These are phyloP conservation scores for Oryza nivara DNA, from an alignment of 176 grass and related monocot genomes.

Conservation along the genomic window DNA sequence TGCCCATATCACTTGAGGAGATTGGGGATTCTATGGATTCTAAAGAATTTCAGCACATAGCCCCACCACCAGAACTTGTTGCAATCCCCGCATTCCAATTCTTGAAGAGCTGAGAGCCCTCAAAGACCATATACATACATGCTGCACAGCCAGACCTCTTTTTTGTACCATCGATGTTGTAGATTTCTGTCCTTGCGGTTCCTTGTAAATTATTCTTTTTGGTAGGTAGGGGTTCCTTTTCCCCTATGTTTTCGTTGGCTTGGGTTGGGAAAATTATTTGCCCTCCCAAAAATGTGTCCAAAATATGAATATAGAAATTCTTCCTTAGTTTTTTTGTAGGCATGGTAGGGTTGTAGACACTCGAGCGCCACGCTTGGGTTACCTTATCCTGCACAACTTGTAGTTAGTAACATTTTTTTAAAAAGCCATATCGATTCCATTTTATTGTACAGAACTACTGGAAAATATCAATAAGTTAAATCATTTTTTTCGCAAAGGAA, in stretches of 20 bases:
- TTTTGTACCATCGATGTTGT: constrained; percentile 26
- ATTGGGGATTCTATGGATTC: constrained; percentile 70
- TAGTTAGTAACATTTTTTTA: constrained; percentile 39
- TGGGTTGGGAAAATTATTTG: constrained; percentile 37
- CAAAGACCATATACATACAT: background rate
- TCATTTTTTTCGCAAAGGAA: background rate
- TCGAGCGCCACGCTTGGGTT: background rate
- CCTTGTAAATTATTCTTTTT: constrained; percentile 45
- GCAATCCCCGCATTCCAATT: constrained; percentile 69
- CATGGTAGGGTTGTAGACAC: background rate
- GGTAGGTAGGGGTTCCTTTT: constrained; percentile 32
- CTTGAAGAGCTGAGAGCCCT: constrained; percentile 55
- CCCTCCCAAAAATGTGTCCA: constrained; percentile 13
- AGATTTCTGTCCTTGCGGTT: constrained; percentile 26
- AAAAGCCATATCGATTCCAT: constrained; percentile 24
- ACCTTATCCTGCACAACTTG: background rate
- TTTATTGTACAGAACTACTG: constrained; percentile 4
- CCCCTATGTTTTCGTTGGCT: constrained; percentile 31
- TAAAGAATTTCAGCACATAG: constrained; percentile 66
- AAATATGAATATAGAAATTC: background rate
- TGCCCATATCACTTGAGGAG: constrained; percentile 80
- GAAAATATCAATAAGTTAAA: constrained; percentile 39
- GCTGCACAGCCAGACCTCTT: background rate
- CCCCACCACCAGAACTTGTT: constrained; percentile 62
- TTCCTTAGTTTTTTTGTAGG: constrained; percentile 13